phyloP scores from a whole-genome alignment of 208 protist species.

The Strigomonas culicis region DNA sequence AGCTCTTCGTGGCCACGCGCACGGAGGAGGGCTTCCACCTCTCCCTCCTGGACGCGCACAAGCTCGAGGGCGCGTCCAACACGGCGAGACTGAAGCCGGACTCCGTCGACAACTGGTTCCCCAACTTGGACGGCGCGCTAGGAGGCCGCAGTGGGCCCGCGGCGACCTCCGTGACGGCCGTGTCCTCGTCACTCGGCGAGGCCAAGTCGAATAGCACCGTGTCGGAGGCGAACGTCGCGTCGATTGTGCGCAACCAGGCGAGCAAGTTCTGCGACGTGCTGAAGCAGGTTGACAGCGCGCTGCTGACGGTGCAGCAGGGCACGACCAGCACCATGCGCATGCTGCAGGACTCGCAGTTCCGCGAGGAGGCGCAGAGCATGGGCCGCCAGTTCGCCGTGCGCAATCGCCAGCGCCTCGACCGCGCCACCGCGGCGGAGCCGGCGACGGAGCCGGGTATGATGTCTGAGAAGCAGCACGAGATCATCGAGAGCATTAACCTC shows the following conservation, averaged over 20 bases:
- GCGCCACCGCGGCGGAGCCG: constrained; percentile 12
- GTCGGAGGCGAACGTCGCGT: constrained; percentile 59
- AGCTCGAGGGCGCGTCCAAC: constrained; percentile 65
- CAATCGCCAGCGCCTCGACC: constrained; percentile 58
- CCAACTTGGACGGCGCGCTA: constrained; percentile 17
- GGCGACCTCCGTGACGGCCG: constrained; percentile 51
- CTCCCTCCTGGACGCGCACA: constrained; percentile 69
- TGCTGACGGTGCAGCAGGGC: constrained; percentile 68
- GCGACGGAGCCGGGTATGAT: constrained; percentile 41
- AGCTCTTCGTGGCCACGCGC: constrained; percentile 73
- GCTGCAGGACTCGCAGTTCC: constrained; percentile 69
- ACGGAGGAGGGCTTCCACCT: constrained; percentile 68
- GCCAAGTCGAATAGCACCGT: constrained; percentile 59
- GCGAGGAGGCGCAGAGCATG: constrained; percentile 64
- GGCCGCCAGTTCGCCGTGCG: constrained; percentile 77
- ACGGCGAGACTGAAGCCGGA: constrained; percentile 9
- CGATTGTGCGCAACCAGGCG: constrained; percentile 60
- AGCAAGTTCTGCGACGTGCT: constrained; percentile 77
- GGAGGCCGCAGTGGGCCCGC: constrained; percentile 11
- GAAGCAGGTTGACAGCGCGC: constrained; percentile 48
- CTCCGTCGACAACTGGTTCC: constrained; percentile 71
- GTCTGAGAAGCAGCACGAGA: constrained; percentile 49
- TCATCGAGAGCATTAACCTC: constrained; percentile 60
- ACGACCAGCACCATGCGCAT: constrained; percentile 71
- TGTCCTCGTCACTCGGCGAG: constrained; percentile 83